Percentiles rank a stretch among this genome's conserved stretches.
phyloP scores from a whole-genome alignment of 495 filamentous ascomycete genomes.

The Trichoderma gamsii region DNA sequence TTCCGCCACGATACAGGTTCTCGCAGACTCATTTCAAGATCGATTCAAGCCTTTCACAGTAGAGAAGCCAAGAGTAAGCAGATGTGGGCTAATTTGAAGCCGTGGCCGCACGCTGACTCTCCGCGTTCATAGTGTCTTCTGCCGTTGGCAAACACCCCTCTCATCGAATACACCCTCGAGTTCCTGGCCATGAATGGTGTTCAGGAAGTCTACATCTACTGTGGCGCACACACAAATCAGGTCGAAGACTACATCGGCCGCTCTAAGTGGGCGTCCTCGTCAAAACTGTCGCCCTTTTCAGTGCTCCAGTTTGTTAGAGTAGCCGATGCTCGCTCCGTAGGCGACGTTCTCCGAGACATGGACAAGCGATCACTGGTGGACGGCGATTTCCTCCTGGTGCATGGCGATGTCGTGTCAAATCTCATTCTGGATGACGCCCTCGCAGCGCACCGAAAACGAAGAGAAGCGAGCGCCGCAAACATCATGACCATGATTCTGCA shows the following conservation, averaged over 20 bases:
- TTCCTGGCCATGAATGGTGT: slow-evolving; percentile 92
- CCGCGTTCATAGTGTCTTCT: slow-evolving; percentile 66
- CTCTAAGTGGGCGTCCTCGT: slow-evolving; percentile 39
- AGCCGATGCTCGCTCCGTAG: slow-evolving; percentile 71
- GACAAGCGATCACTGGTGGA: slow-evolving; percentile 81
- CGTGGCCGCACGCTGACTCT: slow-evolving; percentile 15
- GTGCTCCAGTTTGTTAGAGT: slow-evolving; percentile 80
- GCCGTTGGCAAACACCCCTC: slow-evolving; percentile 83
- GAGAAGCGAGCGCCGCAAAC: slow-evolving; percentile 80
- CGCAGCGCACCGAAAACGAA: slow-evolving; percentile 69
- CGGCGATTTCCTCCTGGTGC: slow-evolving; percentile 86
- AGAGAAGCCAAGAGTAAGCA: slow-evolving; percentile 76
- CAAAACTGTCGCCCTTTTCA: slow-evolving; percentile 72
- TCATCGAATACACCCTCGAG: slow-evolving; percentile 97
- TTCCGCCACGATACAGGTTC: slow-evolving; percentile 45
- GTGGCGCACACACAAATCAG: slow-evolving; percentile 80
- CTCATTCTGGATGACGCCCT: slow-evolving; percentile 75
- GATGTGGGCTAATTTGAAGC: slow-evolving; percentile 1
- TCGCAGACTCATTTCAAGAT: slow-evolving; percentile 91
- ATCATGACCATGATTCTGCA: slow-evolving; percentile 97
- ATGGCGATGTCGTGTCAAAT: slow-evolving; percentile 92
- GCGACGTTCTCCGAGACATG: slow-evolving; percentile 91
- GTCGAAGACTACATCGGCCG: slow-evolving; percentile 74
- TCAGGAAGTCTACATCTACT: slow-evolving; percentile 87
- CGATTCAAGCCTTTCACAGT: slow-evolving; percentile 84